Evolutionary conservation across 2,329 filamentous ascomycete species (phyloP), one percentile per base, ranked within the genome.

Genomic region (Trichoderma simmonsii): DNA sequence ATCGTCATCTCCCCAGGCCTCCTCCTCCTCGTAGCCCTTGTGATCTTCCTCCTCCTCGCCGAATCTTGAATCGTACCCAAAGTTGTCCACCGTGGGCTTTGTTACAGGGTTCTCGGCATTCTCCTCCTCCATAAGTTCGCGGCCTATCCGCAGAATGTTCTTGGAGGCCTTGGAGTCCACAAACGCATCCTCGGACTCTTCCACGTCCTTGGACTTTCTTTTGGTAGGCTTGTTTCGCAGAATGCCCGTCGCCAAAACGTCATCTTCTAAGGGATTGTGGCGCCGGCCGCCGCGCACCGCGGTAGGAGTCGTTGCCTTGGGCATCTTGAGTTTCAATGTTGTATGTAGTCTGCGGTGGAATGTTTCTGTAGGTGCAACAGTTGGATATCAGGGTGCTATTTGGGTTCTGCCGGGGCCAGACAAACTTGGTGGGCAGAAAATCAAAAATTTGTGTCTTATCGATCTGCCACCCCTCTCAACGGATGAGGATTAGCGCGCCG

Each of bases 221-320:
- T 93, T 93, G 76, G 90, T 90, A 34, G 89, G 86, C 86, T 95
- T 91, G 80, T 90, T 90, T 84, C 95, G 89, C 78, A 95, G 81
- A 75, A 91, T 85, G 73, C 91, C 87, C 72, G 91, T 87, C 76
- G 93, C 86, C 76, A 91, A 83, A 79, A 98, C 87, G 78, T 98
- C 96, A 79, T 97, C 93, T 77, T 95, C 92, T 73, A 99, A 91
- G 54, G 95, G 95, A 77, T 97, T 97, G 83, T 98, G 95, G 75
- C 93, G 90, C 78, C 91, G 90, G 73, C 86, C 86, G 76, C 86
- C 86, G 79, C 86, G 89, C 75, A 81, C 83, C 72, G 85, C 86
- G 75, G 85, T 87, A 21, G 89, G 86, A 71, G 88, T 88, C 32
- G 86, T 88, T 63, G 91, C 90, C 85, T 97, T 97, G 48, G 94